Evolutionary conservation across 164 flowering plant genomes (phyloP).

Genomic region (Stephania yunnanensis): DNA sequence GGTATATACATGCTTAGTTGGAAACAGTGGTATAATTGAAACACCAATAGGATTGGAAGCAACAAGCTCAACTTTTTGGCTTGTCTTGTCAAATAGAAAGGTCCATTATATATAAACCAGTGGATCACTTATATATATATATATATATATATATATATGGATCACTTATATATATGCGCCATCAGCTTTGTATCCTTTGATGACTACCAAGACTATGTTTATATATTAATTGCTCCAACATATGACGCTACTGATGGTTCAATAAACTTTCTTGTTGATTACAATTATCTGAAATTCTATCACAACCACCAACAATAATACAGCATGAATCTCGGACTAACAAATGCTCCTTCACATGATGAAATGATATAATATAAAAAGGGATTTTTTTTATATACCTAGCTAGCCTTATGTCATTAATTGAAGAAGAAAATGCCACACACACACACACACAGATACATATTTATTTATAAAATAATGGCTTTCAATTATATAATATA

Average conservation of each 20-base stretch:
- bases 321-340: neutral
- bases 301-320: neutral
- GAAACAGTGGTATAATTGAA: neutral
- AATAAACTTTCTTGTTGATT: neutral
- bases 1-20: neutral
- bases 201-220: neutral
- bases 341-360: neutral
- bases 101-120: neutral
- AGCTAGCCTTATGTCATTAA: neutral
- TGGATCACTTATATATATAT: too few relatives aligned
- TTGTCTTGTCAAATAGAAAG: constrained; percentile 1
- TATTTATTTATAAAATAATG: neutral
- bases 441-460: neutral
- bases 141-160: too few relatives aligned
- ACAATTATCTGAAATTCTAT: neutral
- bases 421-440: neutral
- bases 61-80: neutral
- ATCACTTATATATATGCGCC: neutral
- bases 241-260: neutral
- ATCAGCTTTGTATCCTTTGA: constrained; percentile 1
- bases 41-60: neutral
- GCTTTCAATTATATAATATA: neutral
- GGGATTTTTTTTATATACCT: neutral
- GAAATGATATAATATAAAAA: neutral
- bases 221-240: neutral